A percentile compares a stretch with the other conserved stretches of the same genome.
Evolutionary conservation across 768 basidiomycete species (phyloP).

Genomic region (Cantharellus anzutake): DNA sequence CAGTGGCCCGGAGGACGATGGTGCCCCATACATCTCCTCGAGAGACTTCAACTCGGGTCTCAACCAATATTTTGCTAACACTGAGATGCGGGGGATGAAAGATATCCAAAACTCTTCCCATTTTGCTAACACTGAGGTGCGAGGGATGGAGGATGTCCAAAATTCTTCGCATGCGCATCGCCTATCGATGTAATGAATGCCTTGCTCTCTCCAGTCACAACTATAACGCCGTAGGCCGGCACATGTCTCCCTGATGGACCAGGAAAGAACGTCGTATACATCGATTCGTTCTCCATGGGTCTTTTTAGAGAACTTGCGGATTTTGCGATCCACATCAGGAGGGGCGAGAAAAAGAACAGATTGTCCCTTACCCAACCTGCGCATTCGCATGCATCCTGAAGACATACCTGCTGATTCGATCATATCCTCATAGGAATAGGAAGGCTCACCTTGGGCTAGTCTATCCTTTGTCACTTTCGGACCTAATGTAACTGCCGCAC

Average conservation of each 20-base stretch:
- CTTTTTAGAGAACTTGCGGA: constrained; percentile 9
- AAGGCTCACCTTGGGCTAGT: constrained; percentile 27
- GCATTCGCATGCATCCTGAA: constrained; percentile 35
- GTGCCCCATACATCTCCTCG: constrained; percentile 2
- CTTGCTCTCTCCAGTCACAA: background rate
- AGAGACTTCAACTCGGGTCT: constrained; percentile 2
- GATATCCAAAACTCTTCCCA: background rate
- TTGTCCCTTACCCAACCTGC: constrained; percentile 28
- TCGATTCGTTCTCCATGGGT: background rate
- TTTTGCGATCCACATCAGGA: constrained; percentile 21
- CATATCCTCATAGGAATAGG: background rate
- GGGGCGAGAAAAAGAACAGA: constrained; percentile 30
- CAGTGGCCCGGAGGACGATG: no score
- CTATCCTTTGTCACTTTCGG: constrained; percentile 34
- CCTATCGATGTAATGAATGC: background rate
- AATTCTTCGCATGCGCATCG: background rate
- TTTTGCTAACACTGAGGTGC: background rate
- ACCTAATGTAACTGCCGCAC: constrained; percentile 31
- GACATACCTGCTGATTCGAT: background rate
- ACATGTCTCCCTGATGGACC: constrained; percentile 30
- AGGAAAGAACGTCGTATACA: constrained; percentile 21
- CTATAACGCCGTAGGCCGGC: constrained; percentile 18
- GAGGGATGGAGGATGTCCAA: background rate
- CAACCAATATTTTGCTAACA: constrained; percentile 12
- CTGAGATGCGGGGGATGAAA: no score